Percentiles rank a stretch among this genome's conserved stretches.
phyloP scores from a whole-genome alignment of 495 filamentous ascomycete species.

The Aspergillus steynii region DNA sequence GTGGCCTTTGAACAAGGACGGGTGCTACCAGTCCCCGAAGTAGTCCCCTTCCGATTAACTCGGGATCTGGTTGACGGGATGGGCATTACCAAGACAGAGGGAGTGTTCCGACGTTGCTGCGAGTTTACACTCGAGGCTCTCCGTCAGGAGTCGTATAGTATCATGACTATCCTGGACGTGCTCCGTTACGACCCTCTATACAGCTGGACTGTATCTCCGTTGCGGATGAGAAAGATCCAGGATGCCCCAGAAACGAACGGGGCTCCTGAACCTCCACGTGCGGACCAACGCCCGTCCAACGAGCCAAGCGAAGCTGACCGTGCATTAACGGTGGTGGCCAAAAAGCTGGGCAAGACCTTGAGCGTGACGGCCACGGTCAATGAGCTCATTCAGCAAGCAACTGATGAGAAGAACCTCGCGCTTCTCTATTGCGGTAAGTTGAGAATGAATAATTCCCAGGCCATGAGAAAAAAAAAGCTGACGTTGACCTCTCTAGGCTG shows the following conservation, averaged over 20 bases:
- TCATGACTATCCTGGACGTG: constrained; percentile 96
- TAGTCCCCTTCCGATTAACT: constrained; percentile 94
- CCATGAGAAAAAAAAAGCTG: background rate
- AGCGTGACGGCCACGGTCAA: constrained; percentile 95
- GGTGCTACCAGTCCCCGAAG: constrained; percentile 87
- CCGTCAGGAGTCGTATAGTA: constrained; percentile 86
- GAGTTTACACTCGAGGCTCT: constrained; percentile 95
- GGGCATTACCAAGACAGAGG: constrained; percentile 93
- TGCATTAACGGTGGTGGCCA: constrained; percentile 86
- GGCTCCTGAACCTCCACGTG: constrained; percentile 34
- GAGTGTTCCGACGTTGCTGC: constrained; percentile 93
- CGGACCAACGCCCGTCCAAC: constrained; percentile 54
- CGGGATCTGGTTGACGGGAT: constrained; percentile 95
- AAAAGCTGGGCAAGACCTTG: constrained; percentile 89
- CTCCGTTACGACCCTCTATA: constrained; percentile 95
- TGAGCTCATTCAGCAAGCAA: constrained; percentile 93
- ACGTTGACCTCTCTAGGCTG: constrained; percentile 20
- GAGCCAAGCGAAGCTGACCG: constrained; percentile 91
- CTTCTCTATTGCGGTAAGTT: constrained; percentile 83
- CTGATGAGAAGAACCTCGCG: constrained; percentile 89
- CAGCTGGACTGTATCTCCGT: constrained; percentile 90
- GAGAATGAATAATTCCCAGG: background rate
- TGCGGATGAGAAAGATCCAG: constrained; percentile 77
- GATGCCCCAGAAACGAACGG: constrained; percentile 57
- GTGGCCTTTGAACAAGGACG: constrained; percentile 96